Base-by-base conservation (phyloP, 1,284 basidiomycete species). In the Rhodotorula sp. region DNA sequence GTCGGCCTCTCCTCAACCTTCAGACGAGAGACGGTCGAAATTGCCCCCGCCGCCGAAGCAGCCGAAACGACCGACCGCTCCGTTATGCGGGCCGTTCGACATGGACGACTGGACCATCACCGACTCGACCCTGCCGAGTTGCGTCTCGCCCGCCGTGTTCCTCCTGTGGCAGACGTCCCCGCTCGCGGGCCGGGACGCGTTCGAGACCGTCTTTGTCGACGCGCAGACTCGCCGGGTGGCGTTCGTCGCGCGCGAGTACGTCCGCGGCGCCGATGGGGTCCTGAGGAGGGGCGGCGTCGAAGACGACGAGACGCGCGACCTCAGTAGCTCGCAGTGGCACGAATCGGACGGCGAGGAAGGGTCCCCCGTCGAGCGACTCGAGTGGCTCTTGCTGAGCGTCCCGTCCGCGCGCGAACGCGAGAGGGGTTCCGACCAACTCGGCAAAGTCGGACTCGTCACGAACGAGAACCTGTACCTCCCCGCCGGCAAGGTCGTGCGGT, bases 361-460 rank as follows among this genome's bases (percentile, higher is more conserved):
- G 7, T 51, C 54, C 29, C 15, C 47, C 14, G 66, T 56, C 39
- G 63, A 57, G 15, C 39, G 54, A 16, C 14, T 58, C 39, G 67
- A 68, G 62, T 63, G 57, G 57, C 26, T 68, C 20, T 31, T 68
- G 1, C 62, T 68, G n/a, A 57, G 62, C 48, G 62, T 52, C 26
- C 67, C 67, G 54, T 47, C 16, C 23, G 48, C 67, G 14, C 10
- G 8, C 15, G 34, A 58, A 21, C 47, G 67, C 15, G 61, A 58
- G 43, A 48, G 57, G 26, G 49, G 58, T 6, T 49, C 56, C 4
- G 67, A 62, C 57, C 61, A 68, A 29, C 34, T 48, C 29, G 49
- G n/a, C 29, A 68, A 68, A 43, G n/a, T 68, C 29, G 67, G 67
- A 14, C 49, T 68, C 20, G 62, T 68, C 8, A 68, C 67, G 39